Evolutionary conservation across 2,329 filamentous ascomycete species (phyloP), one percentile per base, ranked within the genome.

Genomic region (Penicillium capsulatum): DNA sequence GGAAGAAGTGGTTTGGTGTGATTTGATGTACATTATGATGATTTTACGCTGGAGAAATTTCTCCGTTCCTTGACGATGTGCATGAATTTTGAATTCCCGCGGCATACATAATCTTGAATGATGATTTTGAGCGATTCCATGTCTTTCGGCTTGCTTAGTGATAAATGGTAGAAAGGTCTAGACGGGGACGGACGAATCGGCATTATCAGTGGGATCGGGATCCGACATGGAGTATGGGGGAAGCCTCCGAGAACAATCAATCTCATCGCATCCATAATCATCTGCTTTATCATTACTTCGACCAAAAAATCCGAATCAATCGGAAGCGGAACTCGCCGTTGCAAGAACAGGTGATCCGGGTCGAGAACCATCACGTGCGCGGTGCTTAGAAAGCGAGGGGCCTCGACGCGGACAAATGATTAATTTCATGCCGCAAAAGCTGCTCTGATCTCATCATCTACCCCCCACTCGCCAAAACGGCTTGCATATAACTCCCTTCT

Each of bases 1-100:
- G 53, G 30, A 60, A 56, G 51, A 63, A 61, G 46, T 65, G 61
- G 61, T 59, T 64, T 40, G 38, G 53, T 7, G 31, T 54, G 42
- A 50, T 50, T 36, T 44, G 40, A 47, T 53, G 51, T 53, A 52
- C 39, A 47, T 31, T 51, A 50, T 46, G 30, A 48, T 17, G 41
- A 42, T 11, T n/a, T 44, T 38, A 47, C 19, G 32, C 34, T 32
- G 26, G 26, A 15, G 26, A 24, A 22, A 28, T 31, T 32, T 34
- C 38, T 16, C 19, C 17, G 26, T 34, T 41, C 31, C 34, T 35
- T 47, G 42, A 34, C 27, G 43, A 41, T 38, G 20, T 47, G 32
- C 41, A 44, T 41, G 38, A 38, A 30, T 31, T 34, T 40, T 31
- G 27, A 33, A 29, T 20, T 30, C 19, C 31, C 17, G 27, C 14